These are phyloP conservation scores for Mallotus repandus DNA, from an alignment of 441 rosid genomes.

Conservation along the genomic window DNA sequence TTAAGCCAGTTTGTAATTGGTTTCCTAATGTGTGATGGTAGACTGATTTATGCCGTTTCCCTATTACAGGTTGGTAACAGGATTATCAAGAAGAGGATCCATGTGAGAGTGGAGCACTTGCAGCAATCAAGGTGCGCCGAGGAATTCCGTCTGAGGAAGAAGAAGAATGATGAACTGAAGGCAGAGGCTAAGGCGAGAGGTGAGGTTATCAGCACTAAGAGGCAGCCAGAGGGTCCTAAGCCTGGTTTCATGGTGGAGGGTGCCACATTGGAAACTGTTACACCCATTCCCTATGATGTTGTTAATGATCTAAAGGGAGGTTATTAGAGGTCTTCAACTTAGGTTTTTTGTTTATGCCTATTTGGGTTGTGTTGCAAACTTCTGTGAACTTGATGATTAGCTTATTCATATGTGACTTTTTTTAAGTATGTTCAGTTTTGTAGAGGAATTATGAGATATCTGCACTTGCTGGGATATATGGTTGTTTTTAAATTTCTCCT, in stretches of 20 bases:
- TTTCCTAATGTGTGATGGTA: too few relatives aligned
- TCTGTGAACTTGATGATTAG: conserved; percentile 12
- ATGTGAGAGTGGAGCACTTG: conserved; percentile 84
- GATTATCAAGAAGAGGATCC: conserved; percentile 83
- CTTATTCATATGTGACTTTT: conserved; percentile 18
- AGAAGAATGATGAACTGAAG: conserved; percentile 70
- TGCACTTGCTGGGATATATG: conserved; percentile 6
- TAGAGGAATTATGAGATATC: not conserved
- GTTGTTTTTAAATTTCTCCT: not conserved
- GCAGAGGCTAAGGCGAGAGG: conserved; percentile 85
- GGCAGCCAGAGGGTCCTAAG: conserved; percentile 87
- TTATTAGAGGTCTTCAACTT: conserved; percentile 44
- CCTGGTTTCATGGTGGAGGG: conserved; percentile 97
- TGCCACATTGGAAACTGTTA: conserved; percentile 86
- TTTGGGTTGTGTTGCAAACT: conserved; percentile 16
- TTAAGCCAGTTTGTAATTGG: too few relatives aligned
- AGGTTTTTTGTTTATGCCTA: conserved; percentile 11
- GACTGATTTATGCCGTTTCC: not conserved
- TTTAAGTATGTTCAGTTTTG: conserved; percentile 16
- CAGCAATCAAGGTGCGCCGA: conserved; percentile 83
- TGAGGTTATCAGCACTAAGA: conserved; percentile 81
- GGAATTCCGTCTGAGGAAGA: conserved; percentile 71
- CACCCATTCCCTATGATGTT: conserved; percentile 91
- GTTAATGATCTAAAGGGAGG: conserved; percentile 98
- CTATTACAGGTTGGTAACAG: conserved; percentile 64